Base-by-base conservation (phyloP, 1,284 basidiomycete species). In the Ganoderma resinaceum region DNA sequence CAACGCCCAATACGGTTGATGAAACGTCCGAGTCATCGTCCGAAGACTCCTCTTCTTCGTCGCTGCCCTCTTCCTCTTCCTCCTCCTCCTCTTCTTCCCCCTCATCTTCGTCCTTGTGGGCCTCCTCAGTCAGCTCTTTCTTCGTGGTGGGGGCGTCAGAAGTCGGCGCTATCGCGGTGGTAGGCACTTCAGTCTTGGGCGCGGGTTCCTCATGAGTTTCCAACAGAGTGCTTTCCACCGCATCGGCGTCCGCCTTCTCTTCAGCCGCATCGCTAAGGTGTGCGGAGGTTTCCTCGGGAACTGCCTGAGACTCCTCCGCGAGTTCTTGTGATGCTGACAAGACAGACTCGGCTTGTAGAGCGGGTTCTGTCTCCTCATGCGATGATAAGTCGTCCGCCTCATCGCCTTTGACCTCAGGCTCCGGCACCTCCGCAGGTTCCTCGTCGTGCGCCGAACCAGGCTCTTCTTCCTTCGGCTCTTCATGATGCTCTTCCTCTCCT, bases 31-130 rank as follows among this genome's bases (percentile, higher is more conserved):
- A 37, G 4, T 53, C 40, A 4, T 42, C 59, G 14, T 70, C 66
- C 40, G 58, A 57, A 26, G 38, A 55, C 43, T 58, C 37, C 20
- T 62, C 43, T 23, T 60, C 42, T 31, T 62, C 68, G 0, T 57
- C 66, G 29, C 42, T 57, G 3, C 43, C 38, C 29, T 66, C 49
- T 31, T 55, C 61, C 26, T 67, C 66, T 1, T 63, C 61, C 18
- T 62, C 66, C 2, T 43, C 66, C 35, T 67, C 61, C 14, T 59
- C 60, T n/a, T 62, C 62, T 8, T 61, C 55, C 2, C 14, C 46
- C 38, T 60, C 49, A 12, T 26, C 66, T 3, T 60, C 53, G 4
- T 53, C 67, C 29, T 58, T 38, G 42, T 55, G n/a, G 6, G 55
- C 61, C 37, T 29, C 31, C 37, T 31, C 60, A 49, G 52, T 53